Base-by-base conservation (phyloP, 768 basidiomycete genomes). In the Suillus decipiens region DNA sequence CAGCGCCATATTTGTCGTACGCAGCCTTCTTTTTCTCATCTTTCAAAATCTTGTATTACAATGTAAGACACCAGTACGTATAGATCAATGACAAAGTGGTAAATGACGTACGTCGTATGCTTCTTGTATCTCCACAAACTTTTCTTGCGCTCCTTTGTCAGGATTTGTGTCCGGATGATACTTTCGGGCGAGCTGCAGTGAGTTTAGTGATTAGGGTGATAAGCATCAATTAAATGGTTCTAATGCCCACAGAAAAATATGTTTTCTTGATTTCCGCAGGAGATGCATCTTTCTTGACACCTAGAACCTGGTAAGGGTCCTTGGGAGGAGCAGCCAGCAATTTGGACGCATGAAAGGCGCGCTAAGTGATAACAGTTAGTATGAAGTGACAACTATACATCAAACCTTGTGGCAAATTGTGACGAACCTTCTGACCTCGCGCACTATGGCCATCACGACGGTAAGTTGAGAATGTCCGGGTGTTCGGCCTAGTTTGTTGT, bases 151-250 rank as follows among this genome's bases (percentile, higher is more conserved):
- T 54, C 81, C 83, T 70, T 93, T 91, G 78, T 96, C 93, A 47
- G 94, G 91, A 77, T 95, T 99, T 14, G 95, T 95, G 72, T 99
- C 97, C 0, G 97, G 97, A 76, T 99, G 97, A 72, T 91, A 97
- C 81, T 99, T 96, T 65, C 96, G 92, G 19, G 97, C 97, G 67
- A 99, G 89, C 96, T 97, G 39, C 28, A 48, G 15, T n/a, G 45
- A 50, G 60, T 36, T n/a, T 41, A 66, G 41, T 61, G 64, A 61
- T 65, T 60, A 69, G 69, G 61, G 61, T 67, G 37, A 7, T 58
- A 55, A 63, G 31, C 36, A 59, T 37, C 48, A n/a, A 45, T 62
- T 65, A 69, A 65, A 67, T 47, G 56, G 17, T 76, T 42, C 17
- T 45, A 53, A 37, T 15, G 55, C 92, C 71, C 74, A 97, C 96